Percentiles rank a stretch among this genome's conserved stretches.
These are phyloP conservation scores for Triangularia verruculosa DNA, from an alignment of 2,329 filamentous ascomycete genomes.

Conservation along the genomic window DNA sequence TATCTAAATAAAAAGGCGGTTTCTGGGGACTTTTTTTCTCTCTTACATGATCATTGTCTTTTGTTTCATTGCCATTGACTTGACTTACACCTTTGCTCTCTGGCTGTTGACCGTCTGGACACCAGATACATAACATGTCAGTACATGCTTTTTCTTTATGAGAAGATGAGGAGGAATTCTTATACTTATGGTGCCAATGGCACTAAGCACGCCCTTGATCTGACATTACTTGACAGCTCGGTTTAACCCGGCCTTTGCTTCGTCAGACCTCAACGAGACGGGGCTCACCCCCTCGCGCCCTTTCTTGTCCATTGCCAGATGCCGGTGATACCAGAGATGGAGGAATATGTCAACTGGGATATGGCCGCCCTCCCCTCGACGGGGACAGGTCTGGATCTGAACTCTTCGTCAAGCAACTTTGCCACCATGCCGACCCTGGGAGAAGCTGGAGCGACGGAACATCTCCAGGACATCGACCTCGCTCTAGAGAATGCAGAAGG, in stretches of 20 bases:
- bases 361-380: slow-evolving; percentile 35
- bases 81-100: neutral
- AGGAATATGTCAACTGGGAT: slow-evolving; percentile 65
- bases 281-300: slow-evolving; percentile 7
- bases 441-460: slow-evolving; percentile 21
- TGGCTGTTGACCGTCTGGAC: neutral
- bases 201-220: slow-evolving; percentile 15
- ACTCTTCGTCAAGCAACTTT: slow-evolving; percentile 2
- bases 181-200: slow-evolving; percentile 1
- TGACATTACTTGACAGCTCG: slow-evolving; percentile 17
- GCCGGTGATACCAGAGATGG: slow-evolving; percentile 36
- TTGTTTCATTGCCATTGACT: slow-evolving; percentile 5
- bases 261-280: neutral
- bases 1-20: slow-evolving; percentile 21
- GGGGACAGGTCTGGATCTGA: slow-evolving; percentile 1
- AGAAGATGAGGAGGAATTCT: neutral
- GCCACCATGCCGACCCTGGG: neutral
- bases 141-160: neutral
- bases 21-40: slow-evolving; percentile 9
- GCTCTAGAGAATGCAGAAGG: slow-evolving; percentile 55
- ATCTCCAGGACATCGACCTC: slow-evolving; percentile 47
- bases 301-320: slow-evolving; percentile 9
- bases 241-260: neutral
- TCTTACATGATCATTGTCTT: slow-evolving; percentile 4
- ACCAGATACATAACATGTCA: neutral